These are phyloP conservation scores for Akanthomyces dipterigenus DNA, from an alignment of 2,329 filamentous ascomycete genomes.

Conservation along the genomic window DNA sequence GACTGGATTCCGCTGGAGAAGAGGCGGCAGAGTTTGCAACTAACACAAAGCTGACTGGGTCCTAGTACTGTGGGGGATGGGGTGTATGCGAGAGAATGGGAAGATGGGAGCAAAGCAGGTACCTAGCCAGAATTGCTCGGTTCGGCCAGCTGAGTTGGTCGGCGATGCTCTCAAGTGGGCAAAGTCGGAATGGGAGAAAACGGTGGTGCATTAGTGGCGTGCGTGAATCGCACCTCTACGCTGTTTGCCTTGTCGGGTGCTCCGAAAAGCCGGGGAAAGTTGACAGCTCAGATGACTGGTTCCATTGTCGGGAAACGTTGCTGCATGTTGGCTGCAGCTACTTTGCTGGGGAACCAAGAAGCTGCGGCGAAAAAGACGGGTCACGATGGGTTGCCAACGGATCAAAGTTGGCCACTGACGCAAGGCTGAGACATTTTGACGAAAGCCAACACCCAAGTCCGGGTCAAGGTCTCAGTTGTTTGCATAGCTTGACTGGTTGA, in stretches of 20 bases:
- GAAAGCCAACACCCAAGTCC: neutral
- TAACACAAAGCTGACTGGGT: neutral
- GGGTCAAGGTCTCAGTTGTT: neutral
- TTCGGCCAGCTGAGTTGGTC: neutral
- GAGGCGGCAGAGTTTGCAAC: constrained; percentile 18
- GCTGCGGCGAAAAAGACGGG: neutral
- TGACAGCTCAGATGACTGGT: no score
- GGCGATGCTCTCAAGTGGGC: neutral
- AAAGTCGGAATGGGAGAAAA: neutral
- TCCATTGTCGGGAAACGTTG: no score
- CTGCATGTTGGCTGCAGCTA: no score
- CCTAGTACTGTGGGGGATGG: constrained; percentile 1
- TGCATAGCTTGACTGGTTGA: neutral
- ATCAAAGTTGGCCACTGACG: neutral
- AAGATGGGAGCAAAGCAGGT: neutral
- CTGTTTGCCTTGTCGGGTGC: neutral
- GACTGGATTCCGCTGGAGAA: neutral
- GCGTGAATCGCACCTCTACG: neutral
- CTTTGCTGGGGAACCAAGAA: neutral
- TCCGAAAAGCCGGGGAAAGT: neutral
- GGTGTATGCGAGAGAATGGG: neutral
- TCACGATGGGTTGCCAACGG: neutral
- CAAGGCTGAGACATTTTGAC: constrained; percentile 9
- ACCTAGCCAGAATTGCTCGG: neutral
- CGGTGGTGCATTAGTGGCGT: neutral